Percentiles rank a stretch among this genome's conserved stretches.
These are phyloP conservation scores for Periglandula ipomoeae DNA, from an alignment of 2,329 filamentous ascomycete genomes.

Conservation along the genomic window DNA sequence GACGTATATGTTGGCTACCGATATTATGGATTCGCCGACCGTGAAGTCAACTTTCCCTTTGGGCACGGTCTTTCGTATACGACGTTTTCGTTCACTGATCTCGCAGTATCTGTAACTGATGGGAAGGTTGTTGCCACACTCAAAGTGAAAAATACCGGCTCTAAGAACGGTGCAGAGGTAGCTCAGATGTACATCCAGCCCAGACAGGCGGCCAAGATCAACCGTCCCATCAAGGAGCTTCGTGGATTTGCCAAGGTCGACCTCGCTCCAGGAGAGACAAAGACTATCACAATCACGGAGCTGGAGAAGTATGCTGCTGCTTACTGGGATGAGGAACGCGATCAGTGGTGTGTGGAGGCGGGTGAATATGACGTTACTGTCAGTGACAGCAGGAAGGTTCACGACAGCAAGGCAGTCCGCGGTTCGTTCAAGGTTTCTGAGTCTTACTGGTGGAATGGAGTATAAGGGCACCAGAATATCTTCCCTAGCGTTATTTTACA, in stretches of 20 bases:
- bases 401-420: constrained; percentile 35
- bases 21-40: constrained; percentile 64
- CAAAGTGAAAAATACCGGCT: constrained; percentile 53
- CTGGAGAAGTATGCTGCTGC: constrained; percentile 56
- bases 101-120: constrained; percentile 31
- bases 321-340: constrained; percentile 61
- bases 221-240: constrained; percentile 51
- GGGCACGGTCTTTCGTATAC: constrained; percentile 76
- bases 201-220: constrained; percentile 43
- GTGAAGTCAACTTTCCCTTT: constrained; percentile 63
- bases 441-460: constrained; percentile 51
- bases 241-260: constrained; percentile 58
- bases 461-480: neutral
- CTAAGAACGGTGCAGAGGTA: constrained; percentile 41
- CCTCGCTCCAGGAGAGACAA: constrained; percentile 49
- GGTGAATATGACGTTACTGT: constrained; percentile 57
- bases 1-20: constrained; percentile 75
- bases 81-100: constrained; percentile 47
- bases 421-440: constrained; percentile 47
- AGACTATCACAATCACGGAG: constrained; percentile 46
- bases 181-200: constrained; percentile 48
- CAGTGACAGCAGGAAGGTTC: constrained; percentile 44
- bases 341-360: constrained; percentile 57
- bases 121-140: constrained; percentile 40
- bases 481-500: no score